phyloP scores from a whole-genome alignment of 1,139 yeast species.

The Diutina sp. region DNA sequence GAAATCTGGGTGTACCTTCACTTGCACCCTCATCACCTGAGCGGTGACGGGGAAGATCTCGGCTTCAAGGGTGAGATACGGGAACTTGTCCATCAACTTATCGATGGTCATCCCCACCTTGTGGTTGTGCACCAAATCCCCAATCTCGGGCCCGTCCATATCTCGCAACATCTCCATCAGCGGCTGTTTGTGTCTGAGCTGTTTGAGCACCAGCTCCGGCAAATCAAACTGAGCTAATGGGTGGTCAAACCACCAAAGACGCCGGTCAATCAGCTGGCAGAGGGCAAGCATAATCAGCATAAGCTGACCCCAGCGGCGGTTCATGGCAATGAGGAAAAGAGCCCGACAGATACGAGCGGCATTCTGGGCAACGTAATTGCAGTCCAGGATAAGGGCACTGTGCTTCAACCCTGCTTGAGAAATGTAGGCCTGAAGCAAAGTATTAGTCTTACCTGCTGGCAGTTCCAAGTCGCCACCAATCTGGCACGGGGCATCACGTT shows the following conservation, averaged over 20 bases:
- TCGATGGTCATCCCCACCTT: slow-evolving; percentile 58
- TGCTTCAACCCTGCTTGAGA: slow-evolving; percentile 64
- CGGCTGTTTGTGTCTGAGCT: slow-evolving; percentile 52
- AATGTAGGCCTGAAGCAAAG: slow-evolving; percentile 76
- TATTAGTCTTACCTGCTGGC: slow-evolving; percentile 77
- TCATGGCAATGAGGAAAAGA: slow-evolving; percentile 70
- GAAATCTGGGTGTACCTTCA: slow-evolving; percentile 62
- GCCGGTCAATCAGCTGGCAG: slow-evolving; percentile 75
- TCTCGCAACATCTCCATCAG: slow-evolving; percentile 63
- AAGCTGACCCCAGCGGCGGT: slow-evolving; percentile 81
- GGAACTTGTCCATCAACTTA: slow-evolving; percentile 58
- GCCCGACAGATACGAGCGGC: slow-evolving; percentile 91
- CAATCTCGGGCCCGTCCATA: slow-evolving; percentile 65
- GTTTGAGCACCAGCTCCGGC: slow-evolving; percentile 51
- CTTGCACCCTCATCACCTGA: slow-evolving; percentile 74
- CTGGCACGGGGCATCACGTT: slow-evolving; percentile 63
- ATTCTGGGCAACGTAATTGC: slow-evolving; percentile 91
- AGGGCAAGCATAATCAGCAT: slow-evolving; percentile 62
- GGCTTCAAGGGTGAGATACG: slow-evolving; percentile 57
- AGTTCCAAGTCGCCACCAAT: slow-evolving; percentile 69
- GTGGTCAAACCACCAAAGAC: slow-evolving; percentile 85
- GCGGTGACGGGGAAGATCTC: slow-evolving; percentile 87
- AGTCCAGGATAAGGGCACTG: slow-evolving; percentile 74
- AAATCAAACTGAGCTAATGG: slow-evolving; percentile 82
- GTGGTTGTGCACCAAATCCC: slow-evolving; percentile 76